A percentile compares a stretch with the other conserved stretches of the same genome.
Evolutionary conservation across 208 protist species (phyloP).

Genomic region (Entamoeba invadens): DNA sequence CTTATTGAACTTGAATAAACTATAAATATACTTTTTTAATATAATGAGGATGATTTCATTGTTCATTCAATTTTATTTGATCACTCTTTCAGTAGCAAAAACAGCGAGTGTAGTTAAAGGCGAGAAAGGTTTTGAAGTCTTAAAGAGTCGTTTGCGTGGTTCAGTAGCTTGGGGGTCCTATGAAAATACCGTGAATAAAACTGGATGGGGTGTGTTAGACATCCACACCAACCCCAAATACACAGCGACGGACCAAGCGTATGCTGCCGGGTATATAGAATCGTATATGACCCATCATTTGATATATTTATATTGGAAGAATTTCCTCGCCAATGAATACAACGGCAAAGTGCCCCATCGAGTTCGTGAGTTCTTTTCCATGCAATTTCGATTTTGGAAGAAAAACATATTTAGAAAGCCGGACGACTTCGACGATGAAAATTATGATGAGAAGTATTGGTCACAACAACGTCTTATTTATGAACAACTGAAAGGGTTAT

Average conservation of each 20-base stretch:
- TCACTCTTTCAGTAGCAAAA: too few species aligned
- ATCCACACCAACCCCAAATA: neutral
- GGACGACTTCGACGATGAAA: neutral
- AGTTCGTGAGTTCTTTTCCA: neutral
- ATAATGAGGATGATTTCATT: too few species aligned
- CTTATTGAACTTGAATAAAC: too few species aligned
- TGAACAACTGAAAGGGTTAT: slow-evolving; percentile 2
- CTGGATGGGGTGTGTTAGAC: neutral
- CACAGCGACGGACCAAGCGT: neutral
- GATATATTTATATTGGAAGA: slow-evolving; percentile 9
- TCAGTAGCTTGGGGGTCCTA: neutral
- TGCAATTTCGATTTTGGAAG: neutral
- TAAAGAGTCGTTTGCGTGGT: neutral
- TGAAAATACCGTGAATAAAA: neutral
- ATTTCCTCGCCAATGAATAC: neutral
- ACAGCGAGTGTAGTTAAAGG: neutral
- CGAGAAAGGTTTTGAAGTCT: neutral
- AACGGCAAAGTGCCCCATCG: neutral
- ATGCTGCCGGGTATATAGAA: slow-evolving; percentile 11
- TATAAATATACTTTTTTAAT: too few species aligned
- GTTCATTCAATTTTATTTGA: too few species aligned
- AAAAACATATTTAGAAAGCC: too few species aligned
- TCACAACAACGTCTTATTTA: neutral
- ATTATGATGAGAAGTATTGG: neutral
- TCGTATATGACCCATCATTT: slow-evolving; percentile 3